Conservation (phyloP, 192 early-diverging fungal species). For the Gamsiella multidivaricata region DNA sequence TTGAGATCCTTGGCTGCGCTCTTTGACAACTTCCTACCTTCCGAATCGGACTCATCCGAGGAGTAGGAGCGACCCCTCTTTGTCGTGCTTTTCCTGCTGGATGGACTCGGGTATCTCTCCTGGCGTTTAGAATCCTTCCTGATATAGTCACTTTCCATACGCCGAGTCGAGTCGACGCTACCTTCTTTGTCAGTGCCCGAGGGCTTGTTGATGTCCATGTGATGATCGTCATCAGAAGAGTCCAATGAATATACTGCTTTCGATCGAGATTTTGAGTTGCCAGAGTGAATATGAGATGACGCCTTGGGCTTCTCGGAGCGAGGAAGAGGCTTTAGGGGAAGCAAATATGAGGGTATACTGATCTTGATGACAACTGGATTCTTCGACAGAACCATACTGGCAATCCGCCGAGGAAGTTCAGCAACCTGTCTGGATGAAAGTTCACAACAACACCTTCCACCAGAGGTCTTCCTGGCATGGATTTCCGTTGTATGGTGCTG, state of each 20-base stretch:
- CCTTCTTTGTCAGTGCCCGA: slow-evolving; percentile 11
- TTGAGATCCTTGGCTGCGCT: slow-evolving; percentile 8
- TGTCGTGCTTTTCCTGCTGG: neutral
- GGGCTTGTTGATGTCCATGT: slow-evolving; percentile 6
- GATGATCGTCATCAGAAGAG: slow-evolving; percentile 21
- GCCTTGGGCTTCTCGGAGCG: slow-evolving; percentile 3
- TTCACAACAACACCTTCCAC: slow-evolving; percentile 17
- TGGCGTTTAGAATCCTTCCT: neutral
- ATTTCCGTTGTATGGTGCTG: slow-evolving; percentile 3
- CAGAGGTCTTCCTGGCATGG: slow-evolving; percentile 26
- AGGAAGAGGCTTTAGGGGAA: slow-evolving; percentile 10
- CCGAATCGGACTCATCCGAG: slow-evolving; percentile 31
- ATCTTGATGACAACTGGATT: slow-evolving; percentile 38
- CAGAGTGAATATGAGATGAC: neutral
- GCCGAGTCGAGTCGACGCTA: neutral
- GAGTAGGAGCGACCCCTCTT: slow-evolving; percentile 32
- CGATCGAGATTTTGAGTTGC: neutral
- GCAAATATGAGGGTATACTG: slow-evolving; percentile 34
- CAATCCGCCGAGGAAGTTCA: slow-evolving; percentile 12
- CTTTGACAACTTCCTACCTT: slow-evolving; percentile 17
- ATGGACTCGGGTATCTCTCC: slow-evolving; percentile 6
- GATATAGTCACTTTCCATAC: neutral
- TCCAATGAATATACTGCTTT: slow-evolving; percentile 15
- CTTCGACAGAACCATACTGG: slow-evolving; percentile 17
- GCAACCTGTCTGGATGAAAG: slow-evolving; percentile 18